These are phyloP conservation scores for Trichothecium sympodiale DNA, from an alignment of 2,329 filamentous ascomycete genomes.

Conservation along the genomic window DNA sequence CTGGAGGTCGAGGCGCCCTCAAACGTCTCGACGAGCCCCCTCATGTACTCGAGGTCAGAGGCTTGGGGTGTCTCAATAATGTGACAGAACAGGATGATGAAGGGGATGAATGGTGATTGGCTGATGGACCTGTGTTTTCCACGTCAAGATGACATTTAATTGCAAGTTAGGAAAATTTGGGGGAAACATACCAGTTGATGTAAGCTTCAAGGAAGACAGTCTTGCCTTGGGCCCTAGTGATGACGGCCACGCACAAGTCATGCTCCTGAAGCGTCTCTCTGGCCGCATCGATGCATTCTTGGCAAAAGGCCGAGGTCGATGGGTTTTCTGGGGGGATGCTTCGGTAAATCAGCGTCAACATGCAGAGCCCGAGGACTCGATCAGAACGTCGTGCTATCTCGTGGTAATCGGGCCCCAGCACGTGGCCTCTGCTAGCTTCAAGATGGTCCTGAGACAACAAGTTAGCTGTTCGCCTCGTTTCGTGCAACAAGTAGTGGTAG, in stretches of 20 bases:
- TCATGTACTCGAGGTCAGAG: constrained; percentile 23
- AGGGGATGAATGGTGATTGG: constrained; percentile 13
- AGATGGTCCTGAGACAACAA: background rate
- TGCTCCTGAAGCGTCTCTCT: constrained; percentile 11
- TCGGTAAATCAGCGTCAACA: constrained; percentile 15
- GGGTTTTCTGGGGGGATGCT: constrained; percentile 9
- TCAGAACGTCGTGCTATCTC: constrained; percentile 9
- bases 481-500: background rate
- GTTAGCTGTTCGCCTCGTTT: background rate
- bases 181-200: constrained; percentile 8
- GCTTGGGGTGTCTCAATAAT: constrained; percentile 25
- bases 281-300: constrained; percentile 12
- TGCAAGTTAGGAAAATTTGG: background rate
- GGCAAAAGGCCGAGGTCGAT: constrained; percentile 9
- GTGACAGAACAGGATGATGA: constrained; percentile 15
- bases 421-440: background rate
- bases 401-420: constrained; percentile 5
- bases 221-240: constrained; percentile 2
- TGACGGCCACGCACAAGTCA: constrained; percentile 6
- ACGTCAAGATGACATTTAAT: background rate
- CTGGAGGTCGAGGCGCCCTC: constrained; percentile 3
- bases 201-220: constrained; percentile 5
- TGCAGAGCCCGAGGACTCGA: constrained; percentile 10
- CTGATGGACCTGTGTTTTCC: constrained; percentile 8
- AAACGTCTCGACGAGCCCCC: constrained; percentile 7